Evolutionary conservation across 192 early-diverging fungal species (phyloP), one percentile per base, ranked within the genome.

Genomic region (Mortierella claussenii): DNA sequence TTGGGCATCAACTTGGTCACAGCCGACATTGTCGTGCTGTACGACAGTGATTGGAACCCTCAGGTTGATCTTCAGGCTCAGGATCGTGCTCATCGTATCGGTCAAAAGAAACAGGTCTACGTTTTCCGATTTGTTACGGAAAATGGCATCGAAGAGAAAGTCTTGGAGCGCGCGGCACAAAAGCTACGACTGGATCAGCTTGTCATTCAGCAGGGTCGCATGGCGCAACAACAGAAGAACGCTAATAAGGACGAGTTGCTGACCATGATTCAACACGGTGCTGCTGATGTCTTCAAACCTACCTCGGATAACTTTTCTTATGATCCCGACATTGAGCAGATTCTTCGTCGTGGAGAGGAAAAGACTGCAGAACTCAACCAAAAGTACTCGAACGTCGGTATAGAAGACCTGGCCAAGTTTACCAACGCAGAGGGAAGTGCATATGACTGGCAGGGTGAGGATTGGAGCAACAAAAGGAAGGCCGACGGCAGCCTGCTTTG

Each of bases 1-100:
- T 86, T 99, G 26, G 97, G 97, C 55, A 99, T 99, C 79, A 99
- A 98, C 61, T 82, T 99, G 65, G 95, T 94, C 0, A 92, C 94
- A 6, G 97, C 97, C 27, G 96, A 99, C 78, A 96, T 90, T 47
- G 97, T 99, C 37, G 86, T 97, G 54, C 90, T 99, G 61, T 99
- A 92, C 69, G 97, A 98, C 78, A 97, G 90, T 69, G 96, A 97
- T 80, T 97, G 96, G 96, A 95, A 94, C 65, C 93, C 93, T 31
- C 92, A 93, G 80, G 92, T 91, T 3, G 94, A 98, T 82, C 81
- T 95, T 17, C 94, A 94, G 81, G 96, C 96, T 20, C 93, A 96
- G 86, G 97, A 99, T 81, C 93, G 97, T 49, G 97, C 97, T 8
- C 97, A 99, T 84, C 94, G 97, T 78, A 99, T 99, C 53, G 97